These are phyloP conservation scores for Myxozyma vanderwaltii DNA, from an alignment of 805 yeast genomes.

Conservation along the genomic window DNA sequence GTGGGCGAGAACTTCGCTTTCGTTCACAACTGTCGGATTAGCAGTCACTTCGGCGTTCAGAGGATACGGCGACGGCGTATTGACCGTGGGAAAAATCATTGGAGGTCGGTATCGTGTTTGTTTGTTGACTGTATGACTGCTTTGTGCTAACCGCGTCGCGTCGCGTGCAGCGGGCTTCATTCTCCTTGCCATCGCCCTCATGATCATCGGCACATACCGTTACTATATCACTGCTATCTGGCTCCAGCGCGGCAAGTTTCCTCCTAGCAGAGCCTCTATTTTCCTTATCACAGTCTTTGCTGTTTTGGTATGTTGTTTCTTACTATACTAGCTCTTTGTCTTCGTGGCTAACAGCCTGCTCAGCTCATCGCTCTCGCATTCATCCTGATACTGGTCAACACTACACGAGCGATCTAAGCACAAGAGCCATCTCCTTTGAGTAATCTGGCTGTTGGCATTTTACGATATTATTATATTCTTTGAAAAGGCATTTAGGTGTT, in stretches of 20 bases:
- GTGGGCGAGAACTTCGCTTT: slow-evolving; percentile 60
- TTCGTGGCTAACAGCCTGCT: not conserved
- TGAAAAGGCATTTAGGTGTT: no score
- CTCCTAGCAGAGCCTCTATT: slow-evolving; percentile 28
- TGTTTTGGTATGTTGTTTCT: slow-evolving; percentile 13
- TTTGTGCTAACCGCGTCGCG: not conserved
- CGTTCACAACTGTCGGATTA: slow-evolving; percentile 59
- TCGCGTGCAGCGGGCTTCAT: slow-evolving; percentile 16
- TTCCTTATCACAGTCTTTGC: slow-evolving; percentile 19
- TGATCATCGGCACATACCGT: slow-evolving; percentile 25
- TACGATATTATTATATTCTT: no score
- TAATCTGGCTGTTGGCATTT: no score
- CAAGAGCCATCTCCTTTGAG: no score
- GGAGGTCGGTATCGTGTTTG: slow-evolving; percentile 14
- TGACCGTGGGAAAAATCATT: slow-evolving; percentile 23
- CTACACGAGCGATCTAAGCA: slow-evolving; percentile 10
- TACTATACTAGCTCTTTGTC: not conserved
- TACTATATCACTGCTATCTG: slow-evolving; percentile 30
- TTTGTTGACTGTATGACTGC: not conserved
- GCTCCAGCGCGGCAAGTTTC: slow-evolving; percentile 30
- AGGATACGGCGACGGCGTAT: slow-evolving; percentile 32
- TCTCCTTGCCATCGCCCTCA: slow-evolving; percentile 19
- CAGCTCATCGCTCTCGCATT: slow-evolving; percentile 25
- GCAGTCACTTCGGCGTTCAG: slow-evolving; percentile 60
- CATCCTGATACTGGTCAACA: slow-evolving; percentile 23